Conservation (phyloP, 768 basidiomycete genomes). For the Cystobasidium onofrii region DNA sequence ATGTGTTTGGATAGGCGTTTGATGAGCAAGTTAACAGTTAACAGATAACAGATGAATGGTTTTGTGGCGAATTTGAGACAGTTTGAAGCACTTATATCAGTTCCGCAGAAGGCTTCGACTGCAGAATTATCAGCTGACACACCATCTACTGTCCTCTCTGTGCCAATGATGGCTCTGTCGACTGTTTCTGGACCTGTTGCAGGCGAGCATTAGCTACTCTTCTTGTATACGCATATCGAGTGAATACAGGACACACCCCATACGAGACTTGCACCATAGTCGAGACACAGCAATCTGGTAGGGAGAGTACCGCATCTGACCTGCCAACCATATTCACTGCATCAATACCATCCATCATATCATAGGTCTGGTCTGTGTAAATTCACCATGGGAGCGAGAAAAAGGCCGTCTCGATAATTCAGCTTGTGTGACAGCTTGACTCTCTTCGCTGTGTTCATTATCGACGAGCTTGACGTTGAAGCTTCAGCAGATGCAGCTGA, state of each 20-base stretch:
- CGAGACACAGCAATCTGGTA: constrained; percentile 50
- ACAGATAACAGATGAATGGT: background rate
- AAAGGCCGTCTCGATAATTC: constrained; percentile 71
- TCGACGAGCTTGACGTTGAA: background rate
- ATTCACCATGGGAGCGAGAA: constrained; percentile 93
- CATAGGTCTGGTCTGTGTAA: constrained; percentile 56
- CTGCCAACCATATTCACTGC: background rate
- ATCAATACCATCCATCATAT: too few species aligned
- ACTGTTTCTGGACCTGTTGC: constrained; percentile 89
- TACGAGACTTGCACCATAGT: constrained; percentile 85
- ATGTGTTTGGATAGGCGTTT: too few species aligned
- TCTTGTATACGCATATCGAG: too few species aligned
- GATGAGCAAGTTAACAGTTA: too few species aligned
- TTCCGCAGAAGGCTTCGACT: background rate
- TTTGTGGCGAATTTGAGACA: background rate
- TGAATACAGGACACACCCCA: constrained; percentile 14
- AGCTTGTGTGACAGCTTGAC: constrained; percentile 26
- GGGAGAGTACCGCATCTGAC: constrained; percentile 34
- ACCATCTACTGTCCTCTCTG: constrained; percentile 79
- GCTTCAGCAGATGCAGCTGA: background rate
- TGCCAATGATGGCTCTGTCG: constrained; percentile 86
- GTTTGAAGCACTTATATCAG: background rate
- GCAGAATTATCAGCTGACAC: constrained; percentile 44
- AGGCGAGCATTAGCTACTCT: background rate
- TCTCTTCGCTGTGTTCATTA: background rate